Evolutionary conservation across 129 eudicot genomes (phyloP), one percentile per base, ranked within the genome.

Genomic region (Helichrysum umbraculigerum): DNA sequence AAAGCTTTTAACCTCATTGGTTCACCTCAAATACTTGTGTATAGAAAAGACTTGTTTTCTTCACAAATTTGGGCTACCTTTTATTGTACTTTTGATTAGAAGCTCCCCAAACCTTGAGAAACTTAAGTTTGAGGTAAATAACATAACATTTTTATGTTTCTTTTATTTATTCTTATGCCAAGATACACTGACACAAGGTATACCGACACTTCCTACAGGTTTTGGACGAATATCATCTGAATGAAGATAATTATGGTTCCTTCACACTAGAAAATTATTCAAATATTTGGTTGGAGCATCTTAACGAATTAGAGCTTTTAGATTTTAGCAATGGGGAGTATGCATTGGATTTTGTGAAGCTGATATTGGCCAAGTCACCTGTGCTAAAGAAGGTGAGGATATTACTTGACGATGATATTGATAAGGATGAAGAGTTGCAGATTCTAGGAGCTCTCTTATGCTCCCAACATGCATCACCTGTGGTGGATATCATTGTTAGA

Each of bases 371-470:
- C n/a, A n/a, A n/a, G n/a, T n/a, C n/a, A 63, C 68, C 68, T 30
- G 39, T 32, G 9, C 69, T 64, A 60, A 60, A 60, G 66, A 60
- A 60, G 66, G 66, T 60, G 66, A 60, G 32, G 34, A 60, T 60
- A 22, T 60, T 8, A 11, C 29, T 60, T 21, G 66, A 60, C 66
- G 66, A 60, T 1, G 66, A 59, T 4, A 16, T 21, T 22, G 33
- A 6, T 60, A 60, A 60, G 33, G 34, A 60, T 60, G 66, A 60
- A 21, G n/a, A 22, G 34, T 11, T 22, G 66, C 16, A 60, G 17
- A 60, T 60, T 60, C 30, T 60, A 22, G 33, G 16, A 60, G 30
- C 2, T 10, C 17, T 60, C 66, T 10, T 8, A 7, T 17, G 34
- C 33, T 22, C 66, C 66, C 66, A 21, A 3, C 33, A 7, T 22